A percentile compares a stretch with the other conserved stretches of the same genome.
phyloP scores from a whole-genome alignment of 306 rosid genomes.

The Lathyrus aphaca region DNA sequence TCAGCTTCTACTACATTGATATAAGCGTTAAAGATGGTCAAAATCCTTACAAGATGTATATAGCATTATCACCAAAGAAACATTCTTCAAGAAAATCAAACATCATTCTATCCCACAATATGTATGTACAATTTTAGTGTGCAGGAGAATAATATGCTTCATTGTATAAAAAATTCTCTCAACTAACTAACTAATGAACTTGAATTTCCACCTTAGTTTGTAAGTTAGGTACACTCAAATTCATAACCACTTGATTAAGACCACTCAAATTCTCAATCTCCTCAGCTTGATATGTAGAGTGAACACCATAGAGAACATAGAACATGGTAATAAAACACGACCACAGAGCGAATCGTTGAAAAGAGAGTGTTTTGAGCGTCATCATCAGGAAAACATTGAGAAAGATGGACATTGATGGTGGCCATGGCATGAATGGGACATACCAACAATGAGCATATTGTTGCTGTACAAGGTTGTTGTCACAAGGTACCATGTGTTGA shows the following conservation, averaged over 20 bases:
- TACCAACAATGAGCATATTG: slow-evolving; percentile 51
- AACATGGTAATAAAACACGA: slow-evolving; percentile 64
- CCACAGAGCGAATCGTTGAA: slow-evolving; percentile 78
- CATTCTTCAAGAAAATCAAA: neutral
- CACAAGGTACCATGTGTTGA: slow-evolving; percentile 55
- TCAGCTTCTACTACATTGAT: neutral
- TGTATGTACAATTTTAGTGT: slow-evolving; percentile 1
- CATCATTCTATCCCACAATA: slow-evolving; percentile 5
- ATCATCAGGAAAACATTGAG: slow-evolving; percentile 84
- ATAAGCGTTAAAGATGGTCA: neutral
- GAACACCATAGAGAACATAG: slow-evolving; percentile 90
- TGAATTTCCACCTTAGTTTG: slow-evolving; percentile 73
- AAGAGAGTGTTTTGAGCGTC: slow-evolving; percentile 57
- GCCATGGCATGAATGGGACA: slow-evolving; percentile 97
- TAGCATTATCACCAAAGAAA: neutral
- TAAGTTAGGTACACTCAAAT: slow-evolving; percentile 46
- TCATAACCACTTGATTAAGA: slow-evolving; percentile 44
- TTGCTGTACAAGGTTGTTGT: slow-evolving; percentile 8
- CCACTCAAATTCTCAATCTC: slow-evolving; percentile 49
- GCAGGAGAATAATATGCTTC: slow-evolving; percentile 8
- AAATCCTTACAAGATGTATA: neutral
- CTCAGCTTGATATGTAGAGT: slow-evolving; percentile 81
- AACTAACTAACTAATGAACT: slow-evolving; percentile 43
- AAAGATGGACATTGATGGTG: slow-evolving; percentile 72
- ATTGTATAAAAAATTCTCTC: neutral